Conservation (phyloP, 176 grass and related monocot genomes). For the Alopecurus myosuroides region DNA sequence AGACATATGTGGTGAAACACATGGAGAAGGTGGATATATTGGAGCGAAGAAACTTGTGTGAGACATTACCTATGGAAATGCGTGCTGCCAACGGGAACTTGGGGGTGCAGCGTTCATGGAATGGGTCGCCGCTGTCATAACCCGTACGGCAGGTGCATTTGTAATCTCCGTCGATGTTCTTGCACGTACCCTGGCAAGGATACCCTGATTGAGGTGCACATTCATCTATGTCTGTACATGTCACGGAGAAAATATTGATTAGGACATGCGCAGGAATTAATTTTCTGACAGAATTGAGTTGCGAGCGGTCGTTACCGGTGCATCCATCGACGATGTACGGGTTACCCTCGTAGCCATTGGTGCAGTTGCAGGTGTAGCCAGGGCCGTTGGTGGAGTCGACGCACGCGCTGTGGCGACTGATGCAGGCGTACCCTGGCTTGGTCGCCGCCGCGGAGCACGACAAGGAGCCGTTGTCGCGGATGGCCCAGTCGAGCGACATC, state of each 20-base stretch:
- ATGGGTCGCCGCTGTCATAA: neutral
- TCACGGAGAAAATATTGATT: neutral
- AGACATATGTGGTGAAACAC: too few relatives aligned
- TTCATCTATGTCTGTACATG: neutral
- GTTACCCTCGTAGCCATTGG: neutral
- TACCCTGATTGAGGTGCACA: neutral
- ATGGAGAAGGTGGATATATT: too few relatives aligned
- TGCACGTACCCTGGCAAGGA: neutral
- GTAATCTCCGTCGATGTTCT: neutral
- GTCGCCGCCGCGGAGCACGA: neutral
- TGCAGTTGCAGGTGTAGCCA: neutral
- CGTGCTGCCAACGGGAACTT: neutral
- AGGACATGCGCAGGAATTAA: too few relatives aligned
- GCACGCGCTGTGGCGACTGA: neutral
- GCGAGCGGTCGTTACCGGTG: neutral
- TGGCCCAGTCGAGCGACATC: neutral
- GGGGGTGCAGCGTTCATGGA: neutral
- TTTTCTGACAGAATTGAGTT: too few relatives aligned
- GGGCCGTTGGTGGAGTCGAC: neutral
- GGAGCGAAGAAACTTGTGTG: too few relatives aligned
- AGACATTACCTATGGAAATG: neutral
- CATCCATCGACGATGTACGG: neutral
- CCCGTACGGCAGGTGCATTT: neutral
- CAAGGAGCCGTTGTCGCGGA: neutral
- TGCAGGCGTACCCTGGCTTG: neutral